These are phyloP conservation scores for Fraxinus floribunda DNA, from an alignment of 305 asterid species.

Conservation along the genomic window DNA sequence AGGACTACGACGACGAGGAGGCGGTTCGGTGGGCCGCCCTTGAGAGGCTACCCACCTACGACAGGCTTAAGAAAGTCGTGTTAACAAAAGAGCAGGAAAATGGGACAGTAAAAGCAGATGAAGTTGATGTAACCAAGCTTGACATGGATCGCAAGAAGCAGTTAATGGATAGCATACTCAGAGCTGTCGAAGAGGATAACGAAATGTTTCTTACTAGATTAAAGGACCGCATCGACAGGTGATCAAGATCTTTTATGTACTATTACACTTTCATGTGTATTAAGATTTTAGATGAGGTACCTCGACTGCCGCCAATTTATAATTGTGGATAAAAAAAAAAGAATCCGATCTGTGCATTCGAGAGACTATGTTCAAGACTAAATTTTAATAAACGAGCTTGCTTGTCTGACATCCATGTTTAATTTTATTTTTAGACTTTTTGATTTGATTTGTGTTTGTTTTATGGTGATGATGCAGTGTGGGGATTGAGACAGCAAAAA, in stretches of 20 bases:
- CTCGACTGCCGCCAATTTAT: background rate
- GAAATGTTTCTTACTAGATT: constrained; percentile 32
- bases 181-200: constrained; percentile 31
- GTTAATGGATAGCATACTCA: constrained; percentile 17
- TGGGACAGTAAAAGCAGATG: constrained; percentile 24
- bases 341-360: background rate
- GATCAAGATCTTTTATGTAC: background rate
- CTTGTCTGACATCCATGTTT: background rate
- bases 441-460: background rate
- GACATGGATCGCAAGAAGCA: constrained; percentile 22
- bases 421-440: background rate
- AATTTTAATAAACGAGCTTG: background rate
- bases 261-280: background rate
- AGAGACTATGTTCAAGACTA: background rate
- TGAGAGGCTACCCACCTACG: constrained; percentile 44
- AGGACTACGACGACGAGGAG: constrained; percentile 30
- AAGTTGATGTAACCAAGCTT: constrained; percentile 29
- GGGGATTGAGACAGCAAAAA: constrained; percentile 37
- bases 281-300: constrained; percentile 1
- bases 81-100: constrained; percentile 30
- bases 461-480: constrained; percentile 23
- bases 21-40: constrained; percentile 46
- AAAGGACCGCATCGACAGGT: constrained; percentile 28
- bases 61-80: constrained; percentile 25
- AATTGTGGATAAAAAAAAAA: background rate